Evolutionary conservation across 257 asterid genomes (phyloP), one percentile per base, ranked within the genome.

Genomic region (Solanum ossicruentum): DNA sequence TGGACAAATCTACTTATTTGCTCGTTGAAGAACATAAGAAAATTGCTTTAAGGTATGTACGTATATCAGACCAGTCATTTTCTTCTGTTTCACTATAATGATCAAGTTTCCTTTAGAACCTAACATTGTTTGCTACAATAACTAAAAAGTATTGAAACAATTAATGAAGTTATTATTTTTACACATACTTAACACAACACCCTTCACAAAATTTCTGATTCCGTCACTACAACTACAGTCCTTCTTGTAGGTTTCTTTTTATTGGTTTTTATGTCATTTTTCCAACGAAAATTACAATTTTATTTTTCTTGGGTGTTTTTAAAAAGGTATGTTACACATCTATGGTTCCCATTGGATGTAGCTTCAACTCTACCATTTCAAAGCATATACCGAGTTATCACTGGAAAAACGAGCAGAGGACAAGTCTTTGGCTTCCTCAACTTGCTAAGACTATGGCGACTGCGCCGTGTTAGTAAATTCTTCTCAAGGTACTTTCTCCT

Each of bases 331-430:
- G 83, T 91, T 9, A 79, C 88, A 8, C 92, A 86, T 84, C 87
- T 93, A 39, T 88, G 97, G 96, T 92, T 94, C 66, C 96, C 98
- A 10, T 87, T 96, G 98, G 98, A 96, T 57, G 92, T 94, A 63
- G 98, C 98, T 66, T 96, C 99, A 13, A 96, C 99, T 92, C 86
- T 96, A 80, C 99, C 99, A 12, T 91, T 93, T 89, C 98, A 93
- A 85, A 67, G 90, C 49, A 80, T 94, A 66, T 91, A 92, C 84
- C 89, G 91, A 45, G 23, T 92, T 39, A 21, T 91, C 86, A 88
- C 95, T 0, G 94, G 98, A 39, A 91, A 72, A 85, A 85, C 8
- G 82, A 86, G 84, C 78, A 55, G 56, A 0, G 94, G 91, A 13
- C 91, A 88, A 1, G 92, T 85, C 69, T 93, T 96, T 65, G 98